These are phyloP conservation scores for Yarrowia deformans DNA, from an alignment of 805 yeast genomes.

Conservation along the genomic window DNA sequence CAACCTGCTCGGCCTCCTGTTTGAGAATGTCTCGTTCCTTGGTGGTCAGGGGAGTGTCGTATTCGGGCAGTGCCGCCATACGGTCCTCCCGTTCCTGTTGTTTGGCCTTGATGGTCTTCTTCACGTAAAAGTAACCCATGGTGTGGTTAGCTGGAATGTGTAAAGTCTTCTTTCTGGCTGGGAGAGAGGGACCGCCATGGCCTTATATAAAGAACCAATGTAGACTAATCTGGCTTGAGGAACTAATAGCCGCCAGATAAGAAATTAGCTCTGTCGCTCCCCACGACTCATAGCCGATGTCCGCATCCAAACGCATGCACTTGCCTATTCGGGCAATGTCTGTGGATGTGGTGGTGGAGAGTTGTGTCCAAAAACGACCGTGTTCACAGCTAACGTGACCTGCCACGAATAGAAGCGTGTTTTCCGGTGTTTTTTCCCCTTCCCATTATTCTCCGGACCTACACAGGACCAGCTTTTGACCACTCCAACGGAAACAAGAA, in stretches of 20 bases:
- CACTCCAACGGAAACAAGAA: neutral
- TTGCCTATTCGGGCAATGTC: slow-evolving; percentile 21
- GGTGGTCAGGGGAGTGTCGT: slow-evolving; percentile 51
- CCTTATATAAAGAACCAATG: slow-evolving; percentile 14
- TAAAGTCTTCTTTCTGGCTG: neutral
- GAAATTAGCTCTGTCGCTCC: slow-evolving; percentile 33
- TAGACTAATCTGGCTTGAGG: slow-evolving; percentile 10
- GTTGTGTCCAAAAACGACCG: too few relatives aligned
- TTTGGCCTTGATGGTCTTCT: slow-evolving; percentile 46
- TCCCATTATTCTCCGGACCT: neutral
- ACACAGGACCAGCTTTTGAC: neutral
- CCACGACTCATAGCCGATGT: slow-evolving; percentile 33
- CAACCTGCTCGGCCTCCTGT: slow-evolving; percentile 55
- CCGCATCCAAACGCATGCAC: slow-evolving; percentile 8
- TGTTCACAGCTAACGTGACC: too few relatives aligned
- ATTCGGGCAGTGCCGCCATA: slow-evolving; percentile 52
- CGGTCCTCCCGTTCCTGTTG: slow-evolving; percentile 50
- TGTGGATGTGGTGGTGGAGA: neutral
- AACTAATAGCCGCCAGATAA: slow-evolving; percentile 37
- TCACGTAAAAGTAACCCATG: slow-evolving; percentile 41
- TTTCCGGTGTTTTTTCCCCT: too few relatives aligned
- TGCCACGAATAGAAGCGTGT: too few relatives aligned
- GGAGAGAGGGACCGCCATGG: neutral
- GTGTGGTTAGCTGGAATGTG: slow-evolving; percentile 19
- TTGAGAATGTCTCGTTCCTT: slow-evolving; percentile 52